phyloP scores from a whole-genome alignment of 306 rosid genomes.

The Lathyrus sativus region DNA sequence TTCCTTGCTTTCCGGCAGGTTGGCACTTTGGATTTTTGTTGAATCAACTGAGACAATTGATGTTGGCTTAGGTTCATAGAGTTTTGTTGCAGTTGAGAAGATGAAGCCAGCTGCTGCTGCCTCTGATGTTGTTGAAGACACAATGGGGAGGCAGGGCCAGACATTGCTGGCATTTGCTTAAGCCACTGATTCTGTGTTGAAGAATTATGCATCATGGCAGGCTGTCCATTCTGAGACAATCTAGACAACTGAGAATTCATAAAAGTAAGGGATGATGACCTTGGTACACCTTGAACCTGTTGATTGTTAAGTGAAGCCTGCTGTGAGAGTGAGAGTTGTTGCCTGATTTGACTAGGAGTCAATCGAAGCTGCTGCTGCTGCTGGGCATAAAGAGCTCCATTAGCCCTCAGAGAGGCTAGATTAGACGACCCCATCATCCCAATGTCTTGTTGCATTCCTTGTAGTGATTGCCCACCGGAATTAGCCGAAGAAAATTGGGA shows the following conservation, averaged over 20 bases:
- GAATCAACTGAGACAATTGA: too few relatives aligned
- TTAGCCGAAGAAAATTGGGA: conserved; percentile 73
- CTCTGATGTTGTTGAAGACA: conserved; percentile 76
- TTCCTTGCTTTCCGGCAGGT: too few relatives aligned
- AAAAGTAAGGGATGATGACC: too few relatives aligned
- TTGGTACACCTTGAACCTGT: too few relatives aligned
- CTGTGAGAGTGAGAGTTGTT: too few relatives aligned
- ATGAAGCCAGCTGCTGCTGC: conserved; percentile 85
- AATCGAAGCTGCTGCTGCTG: conserved; percentile 55
- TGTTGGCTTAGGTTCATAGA: conserved; percentile 59
- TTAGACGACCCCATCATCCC: conserved; percentile 77
- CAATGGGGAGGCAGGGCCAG: conserved; percentile 67
- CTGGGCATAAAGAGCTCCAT: conserved; percentile 76
- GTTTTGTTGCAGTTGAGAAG: conserved; percentile 68
- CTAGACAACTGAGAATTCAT: too few relatives aligned
- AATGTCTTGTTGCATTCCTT: conserved; percentile 88
- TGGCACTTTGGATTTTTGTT: conserved; percentile 78
- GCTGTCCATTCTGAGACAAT: too few relatives aligned
- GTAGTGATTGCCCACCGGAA: too few relatives aligned
- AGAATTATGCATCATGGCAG: too few relatives aligned
- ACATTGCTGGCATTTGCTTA: conserved; percentile 70
- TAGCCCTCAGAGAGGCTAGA: conserved; percentile 56
- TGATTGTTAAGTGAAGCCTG: too few relatives aligned
- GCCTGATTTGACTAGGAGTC: conserved; percentile 74
- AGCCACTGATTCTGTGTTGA: too few relatives aligned